phyloP scores from a whole-genome alignment of 2,329 filamentous ascomycete genomes.

The Aspergillus felis region DNA sequence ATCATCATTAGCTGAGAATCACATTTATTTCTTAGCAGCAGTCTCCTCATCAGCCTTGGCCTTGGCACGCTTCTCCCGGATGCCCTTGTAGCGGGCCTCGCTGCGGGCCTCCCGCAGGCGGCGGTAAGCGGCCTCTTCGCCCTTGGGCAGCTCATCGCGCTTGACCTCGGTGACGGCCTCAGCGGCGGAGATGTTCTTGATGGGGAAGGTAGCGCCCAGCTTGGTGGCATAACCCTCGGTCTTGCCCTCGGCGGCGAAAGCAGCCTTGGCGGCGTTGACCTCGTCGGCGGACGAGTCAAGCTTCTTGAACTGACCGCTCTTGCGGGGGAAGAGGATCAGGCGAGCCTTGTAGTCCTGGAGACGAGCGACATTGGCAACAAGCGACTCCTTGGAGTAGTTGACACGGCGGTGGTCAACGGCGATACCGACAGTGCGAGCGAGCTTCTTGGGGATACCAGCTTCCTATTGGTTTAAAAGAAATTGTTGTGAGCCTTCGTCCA shows the following conservation, averaged over 20 bases:
- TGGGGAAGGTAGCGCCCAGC: conserved; percentile 63
- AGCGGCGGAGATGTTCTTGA: conserved; percentile 58
- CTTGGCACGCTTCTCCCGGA: conserved; percentile 88
- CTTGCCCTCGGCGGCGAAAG: conserved; percentile 46
- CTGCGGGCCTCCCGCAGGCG: conserved; percentile 79
- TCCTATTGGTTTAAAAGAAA: conserved; percentile 56
- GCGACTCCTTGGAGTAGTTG: conserved; percentile 95
- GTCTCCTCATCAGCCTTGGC: conserved; percentile 70
- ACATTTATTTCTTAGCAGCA: conserved; percentile 50
- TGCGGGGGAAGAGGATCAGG: conserved; percentile 96
- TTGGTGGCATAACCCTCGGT: conserved; percentile 51
- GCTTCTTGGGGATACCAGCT: conserved; percentile 89
- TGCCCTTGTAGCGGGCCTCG: conserved; percentile 76
- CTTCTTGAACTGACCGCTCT: conserved; percentile 88
- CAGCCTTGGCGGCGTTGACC: conserved; percentile 66
- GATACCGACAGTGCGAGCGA: conserved; percentile 95
- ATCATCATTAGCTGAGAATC: conserved; percentile 39
- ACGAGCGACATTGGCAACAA: conserved; percentile 91
- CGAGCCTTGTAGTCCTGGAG: conserved; percentile 97
- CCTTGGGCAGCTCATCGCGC: conserved; percentile 74
- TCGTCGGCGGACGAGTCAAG: conserved; percentile 82
- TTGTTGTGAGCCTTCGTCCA: conserved; percentile 14
- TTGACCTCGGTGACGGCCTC: conserved; percentile 69
- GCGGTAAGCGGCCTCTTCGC: conserved; percentile 82
- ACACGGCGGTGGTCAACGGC: conserved; percentile 92